phyloP scores from a whole-genome alignment of 306 rosid species.

The Chamaecrista fasciculata region DNA sequence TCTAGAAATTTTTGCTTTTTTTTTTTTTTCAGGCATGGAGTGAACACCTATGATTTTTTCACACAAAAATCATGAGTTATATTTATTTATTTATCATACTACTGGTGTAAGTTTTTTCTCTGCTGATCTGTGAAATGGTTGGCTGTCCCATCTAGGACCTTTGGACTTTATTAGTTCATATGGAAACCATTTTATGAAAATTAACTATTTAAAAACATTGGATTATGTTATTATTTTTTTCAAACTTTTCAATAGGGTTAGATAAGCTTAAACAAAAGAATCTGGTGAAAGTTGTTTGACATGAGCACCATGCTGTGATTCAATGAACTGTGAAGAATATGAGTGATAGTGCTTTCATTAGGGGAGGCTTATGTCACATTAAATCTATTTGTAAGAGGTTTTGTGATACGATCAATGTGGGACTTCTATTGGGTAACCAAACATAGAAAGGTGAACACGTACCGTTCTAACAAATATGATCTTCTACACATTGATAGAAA shows the following conservation, averaged over 20 bases:
- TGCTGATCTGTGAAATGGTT: slow-evolving; percentile 6
- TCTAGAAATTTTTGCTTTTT: slow-evolving; percentile 25
- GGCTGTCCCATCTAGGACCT: slow-evolving; percentile 3
- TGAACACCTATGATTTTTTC: background rate
- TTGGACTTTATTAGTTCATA: slow-evolving; percentile 7
- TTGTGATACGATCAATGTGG: background rate
- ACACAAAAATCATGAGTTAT: too few species aligned
- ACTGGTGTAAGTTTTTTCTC: slow-evolving; percentile 17
- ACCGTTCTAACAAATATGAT: background rate
- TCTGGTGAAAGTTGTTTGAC: background rate
- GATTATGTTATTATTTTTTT: background rate
- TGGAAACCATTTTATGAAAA: background rate
- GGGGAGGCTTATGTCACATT: background rate
- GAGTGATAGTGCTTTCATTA: background rate
- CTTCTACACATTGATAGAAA: background rate
- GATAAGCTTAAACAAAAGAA: slow-evolving; percentile 15
- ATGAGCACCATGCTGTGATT: background rate
- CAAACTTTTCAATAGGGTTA: background rate
- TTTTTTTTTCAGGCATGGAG: slow-evolving; percentile 19
- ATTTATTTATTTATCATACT: background rate
- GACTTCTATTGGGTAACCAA: background rate
- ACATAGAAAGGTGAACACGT: background rate
- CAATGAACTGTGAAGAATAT: background rate
- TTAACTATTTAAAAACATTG: background rate
- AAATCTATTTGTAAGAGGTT: background rate